Evolutionary conservation across 1,139 yeast species (phyloP).

Genomic region (Yamadazyma trypodendri): DNA sequence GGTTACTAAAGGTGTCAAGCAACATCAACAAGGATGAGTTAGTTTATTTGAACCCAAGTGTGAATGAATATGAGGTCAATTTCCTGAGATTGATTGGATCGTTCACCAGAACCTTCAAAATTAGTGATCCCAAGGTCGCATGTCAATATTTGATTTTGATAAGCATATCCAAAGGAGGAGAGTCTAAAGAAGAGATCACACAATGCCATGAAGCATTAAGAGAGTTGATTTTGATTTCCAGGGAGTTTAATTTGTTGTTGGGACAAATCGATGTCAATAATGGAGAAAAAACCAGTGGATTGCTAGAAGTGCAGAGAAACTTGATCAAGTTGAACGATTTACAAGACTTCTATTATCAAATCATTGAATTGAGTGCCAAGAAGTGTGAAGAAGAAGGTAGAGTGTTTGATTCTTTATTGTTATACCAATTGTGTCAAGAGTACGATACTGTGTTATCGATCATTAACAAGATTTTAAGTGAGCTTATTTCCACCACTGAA

Average conservation of each 20-base stretch:
- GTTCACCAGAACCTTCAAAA: constrained; percentile 78
- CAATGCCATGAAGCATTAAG: constrained; percentile 78
- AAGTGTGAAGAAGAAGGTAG: constrained; percentile 93
- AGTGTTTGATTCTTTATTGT: constrained; percentile 76
- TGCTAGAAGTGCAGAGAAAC: constrained; percentile 76
- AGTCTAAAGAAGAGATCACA: constrained; percentile 44
- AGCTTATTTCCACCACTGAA: constrained; percentile 71
- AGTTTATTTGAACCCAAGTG: constrained; percentile 24
- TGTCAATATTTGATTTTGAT: constrained; percentile 81
- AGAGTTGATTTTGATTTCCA: constrained; percentile 80
- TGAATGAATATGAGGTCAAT: constrained; percentile 48
- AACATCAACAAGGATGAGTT: constrained; percentile 30
- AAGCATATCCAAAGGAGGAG: constrained; percentile 49
- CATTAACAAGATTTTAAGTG: constrained; percentile 78
- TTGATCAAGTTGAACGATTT: constrained; percentile 61
- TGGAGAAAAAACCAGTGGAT: constrained; percentile 81
- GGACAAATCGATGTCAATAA: constrained; percentile 73
- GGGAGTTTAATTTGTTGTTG: constrained; percentile 76
- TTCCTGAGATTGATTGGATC: constrained; percentile 63
- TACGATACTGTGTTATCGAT: constrained; percentile 79
- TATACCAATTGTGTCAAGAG: constrained; percentile 88
- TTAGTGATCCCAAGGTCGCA: constrained; percentile 86
- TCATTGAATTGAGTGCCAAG: constrained; percentile 81
- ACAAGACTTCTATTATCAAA: constrained; percentile 47
- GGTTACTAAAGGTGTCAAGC: constrained; percentile 57